Percentiles rank a stretch among this genome's conserved stretches.
These are phyloP conservation scores for Eucalyptus tenuipes DNA, from an alignment of 345 rosid species.

Conservation along the genomic window DNA sequence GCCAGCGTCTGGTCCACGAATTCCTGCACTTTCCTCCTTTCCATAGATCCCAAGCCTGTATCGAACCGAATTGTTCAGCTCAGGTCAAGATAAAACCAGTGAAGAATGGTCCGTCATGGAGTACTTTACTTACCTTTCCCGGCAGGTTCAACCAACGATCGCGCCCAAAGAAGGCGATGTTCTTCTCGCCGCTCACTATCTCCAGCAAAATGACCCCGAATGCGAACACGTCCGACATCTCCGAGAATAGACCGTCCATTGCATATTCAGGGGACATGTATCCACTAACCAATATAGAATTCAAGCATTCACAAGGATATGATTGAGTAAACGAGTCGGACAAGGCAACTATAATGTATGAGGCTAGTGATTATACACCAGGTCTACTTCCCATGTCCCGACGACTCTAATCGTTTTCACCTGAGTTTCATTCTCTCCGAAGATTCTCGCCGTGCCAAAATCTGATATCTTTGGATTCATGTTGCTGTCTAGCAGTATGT, in stretches of 20 bases:
- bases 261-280: not conserved
- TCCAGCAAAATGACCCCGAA: not conserved
- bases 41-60: not conserved
- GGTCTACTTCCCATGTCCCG: not conserved
- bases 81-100: not conserved
- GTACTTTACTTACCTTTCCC: not conserved
- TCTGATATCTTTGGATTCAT: not conserved
- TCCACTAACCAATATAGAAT: not conserved
- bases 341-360: not conserved
- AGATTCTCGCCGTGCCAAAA: not conserved
- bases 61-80: not conserved
- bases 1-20: not conserved
- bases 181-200: not conserved
- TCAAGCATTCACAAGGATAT: not conserved
- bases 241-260: not conserved
- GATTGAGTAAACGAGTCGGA: not conserved
- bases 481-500: not conserved
- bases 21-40: not conserved
- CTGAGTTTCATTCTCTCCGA: not conserved
- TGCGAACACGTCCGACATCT: not conserved
- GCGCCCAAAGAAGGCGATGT: not conserved
- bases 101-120: not conserved
- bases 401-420: not conserved
- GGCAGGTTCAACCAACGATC: not conserved
- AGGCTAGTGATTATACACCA: not conserved